Base-by-base conservation (phyloP, 306 rosid genomes). In the Castanea crenata region DNA sequence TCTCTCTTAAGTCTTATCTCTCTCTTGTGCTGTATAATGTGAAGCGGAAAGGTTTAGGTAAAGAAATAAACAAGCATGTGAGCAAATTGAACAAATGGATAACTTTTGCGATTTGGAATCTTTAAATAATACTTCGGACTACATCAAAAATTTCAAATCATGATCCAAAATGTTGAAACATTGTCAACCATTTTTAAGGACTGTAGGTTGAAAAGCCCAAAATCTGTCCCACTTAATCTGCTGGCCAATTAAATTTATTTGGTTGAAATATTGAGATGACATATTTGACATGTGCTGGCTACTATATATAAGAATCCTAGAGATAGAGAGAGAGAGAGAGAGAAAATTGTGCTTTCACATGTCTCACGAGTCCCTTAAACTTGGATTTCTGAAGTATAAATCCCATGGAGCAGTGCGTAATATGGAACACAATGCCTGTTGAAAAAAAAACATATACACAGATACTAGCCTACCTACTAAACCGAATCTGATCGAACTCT, bases 71-170 rank as follows among this genome's bases (percentile, higher is more conserved):
- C 54, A 49, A 2, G 67, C 79, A 38, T 38, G 55, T 55, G 79
- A 71, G 55, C 21, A 79, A 76, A 74, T 74, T 38, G 73, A 64
- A 54, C 29, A 83, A 20, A 78, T 52, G 68, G 59, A 52, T 69
- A 70, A 83, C 57, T 25, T 3, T 61, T 44, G 59, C 12, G 75
- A 59, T 65, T 32, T 71, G n/a, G 23, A 77, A 83, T 29, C 19
- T 29, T 38, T 64, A 52, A 76, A 79, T 38, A 68, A 54, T 72
- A 6, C 64, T 72, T 67, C 55, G 46, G 82, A 82, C 61, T 71
- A 61, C 78, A 34, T 46, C 49, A 0, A 71, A 3, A 11, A 34
- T 44, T 69, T 76, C 80, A 71, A 61, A 62, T 75, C 63, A 54
- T 9, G 56, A 65, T 44, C 54, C 23, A 77, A 74, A 76, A 72